Evolutionary conservation across 2,329 filamentous ascomycete genomes (phyloP), one percentile per base, ranked within the genome.

Genomic region (Aspergillus aculeatinus): DNA sequence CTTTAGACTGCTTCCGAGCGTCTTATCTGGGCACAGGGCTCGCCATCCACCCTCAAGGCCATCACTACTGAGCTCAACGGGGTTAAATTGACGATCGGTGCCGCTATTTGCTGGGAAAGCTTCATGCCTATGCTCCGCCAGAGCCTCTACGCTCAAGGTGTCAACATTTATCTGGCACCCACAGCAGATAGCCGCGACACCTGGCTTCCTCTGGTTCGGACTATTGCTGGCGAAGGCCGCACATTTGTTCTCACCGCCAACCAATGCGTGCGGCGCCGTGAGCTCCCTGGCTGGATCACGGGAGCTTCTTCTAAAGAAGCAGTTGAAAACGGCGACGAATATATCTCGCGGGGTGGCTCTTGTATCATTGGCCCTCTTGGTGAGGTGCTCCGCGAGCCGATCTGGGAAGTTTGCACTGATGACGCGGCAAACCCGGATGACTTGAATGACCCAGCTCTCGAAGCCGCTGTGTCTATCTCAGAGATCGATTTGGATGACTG

Each of bases 101-200:
- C 90, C 3, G 94, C 92, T 3, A 96, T 98, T 66, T 96, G 93
- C 81, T 97, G 93, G 93, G 93, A 98, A 76, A 96, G 91, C 75
- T 96, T 94, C 78, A 97, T 96, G 92, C 93, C 93, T 0, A 80
- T 97, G 19, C 81, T 97, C 7, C 85, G 94, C 19, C 90, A 96
- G 72, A 84, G 87, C 16, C 81, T 97, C 42, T 98, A 97, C 75
- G 84, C 86, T 2, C 94, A 97, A 75, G 96, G 96, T 71, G 87
- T 97, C 69, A 96, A 96, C 73, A 79, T 97, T 12, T 97, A 94
- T 76, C 85, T 97, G 2, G 92, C 93, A 0, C 94, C 94, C 0
- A 97, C 93, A 0, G 93, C 93, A 1, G 94, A 97, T 77, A 85
- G 83, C 21, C 83, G 93, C 62, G 90, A 94, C 68, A 87, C 90